Conservation (phyloP, 208 protist species). For the Angomonas deanei region DNA sequence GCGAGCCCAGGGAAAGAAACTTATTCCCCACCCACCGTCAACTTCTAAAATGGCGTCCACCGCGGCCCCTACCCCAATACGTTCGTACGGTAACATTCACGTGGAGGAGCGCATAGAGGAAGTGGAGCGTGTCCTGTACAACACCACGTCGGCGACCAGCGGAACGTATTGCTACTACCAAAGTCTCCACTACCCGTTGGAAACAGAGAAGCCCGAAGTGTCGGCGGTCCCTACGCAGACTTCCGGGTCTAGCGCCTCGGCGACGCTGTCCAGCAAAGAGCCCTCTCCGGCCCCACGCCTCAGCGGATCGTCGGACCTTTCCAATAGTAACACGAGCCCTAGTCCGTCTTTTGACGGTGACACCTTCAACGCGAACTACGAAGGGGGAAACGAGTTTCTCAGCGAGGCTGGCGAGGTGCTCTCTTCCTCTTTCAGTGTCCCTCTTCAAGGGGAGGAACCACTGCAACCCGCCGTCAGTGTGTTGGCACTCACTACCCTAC, state of each 20-base stretch:
- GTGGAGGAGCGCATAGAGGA: constrained; percentile 25
- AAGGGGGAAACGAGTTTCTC: constrained; percentile 14
- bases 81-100: not conserved
- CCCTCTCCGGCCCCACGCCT: constrained; percentile 37
- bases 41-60: not conserved
- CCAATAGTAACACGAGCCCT: constrained; percentile 24
- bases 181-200: constrained; percentile 62
- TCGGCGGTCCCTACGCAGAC: constrained; percentile 6
- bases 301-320: constrained; percentile 2
- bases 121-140: constrained; percentile 39
- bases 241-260: constrained; percentile 6
- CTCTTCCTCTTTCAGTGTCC: constrained; percentile 21
- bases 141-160: constrained; percentile 33
- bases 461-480: constrained; percentile 47
- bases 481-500: constrained; percentile 63
- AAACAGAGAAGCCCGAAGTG: constrained; percentile 16
- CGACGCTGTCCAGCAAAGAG: constrained; percentile 18
- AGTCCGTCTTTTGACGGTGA: constrained; percentile 37
- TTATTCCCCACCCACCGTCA: constrained; percentile 2
- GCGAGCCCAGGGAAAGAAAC: constrained; percentile 5
- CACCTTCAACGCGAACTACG: constrained; percentile 30
- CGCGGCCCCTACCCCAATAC: not conserved
- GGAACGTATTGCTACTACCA: constrained; percentile 59
- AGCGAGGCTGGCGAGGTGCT: constrained; percentile 17
- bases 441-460: constrained; percentile 21